A percentile compares a stretch with the other conserved stretches of the same genome.
phyloP scores from a whole-genome alignment of 2,329 filamentous ascomycete species.

The Sclerotinia borealis region DNA sequence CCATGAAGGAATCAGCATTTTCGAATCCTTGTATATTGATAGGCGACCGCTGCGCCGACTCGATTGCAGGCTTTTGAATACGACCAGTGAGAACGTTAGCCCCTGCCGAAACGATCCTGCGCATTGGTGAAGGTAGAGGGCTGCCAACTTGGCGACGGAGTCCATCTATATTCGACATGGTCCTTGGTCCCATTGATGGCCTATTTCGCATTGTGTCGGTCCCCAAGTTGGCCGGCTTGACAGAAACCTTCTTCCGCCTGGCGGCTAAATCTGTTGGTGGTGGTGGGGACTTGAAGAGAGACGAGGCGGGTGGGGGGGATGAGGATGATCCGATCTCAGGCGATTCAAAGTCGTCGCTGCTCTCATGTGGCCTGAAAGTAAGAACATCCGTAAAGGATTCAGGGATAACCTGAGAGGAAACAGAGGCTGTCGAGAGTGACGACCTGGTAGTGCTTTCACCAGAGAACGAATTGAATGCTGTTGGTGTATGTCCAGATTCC shows the following conservation, averaged over 20 bases:
- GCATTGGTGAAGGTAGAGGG: slow-evolving; percentile 30
- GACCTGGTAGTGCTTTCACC: slow-evolving; percentile 1
- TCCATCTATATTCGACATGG: slow-evolving; percentile 29
- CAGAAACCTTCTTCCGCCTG: slow-evolving; percentile 30
- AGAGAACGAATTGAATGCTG: slow-evolving; percentile 20
- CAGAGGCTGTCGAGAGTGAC: slow-evolving; percentile 17
- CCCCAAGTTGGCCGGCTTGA: slow-evolving; percentile 28
- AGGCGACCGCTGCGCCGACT: slow-evolving; percentile 30
- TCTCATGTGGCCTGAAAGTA: slow-evolving; percentile 13
- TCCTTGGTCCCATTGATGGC: slow-evolving; percentile 28
- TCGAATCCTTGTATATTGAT: slow-evolving; percentile 28
- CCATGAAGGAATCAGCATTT: slow-evolving; percentile 26
- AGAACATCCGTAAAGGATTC: slow-evolving; percentile 13
- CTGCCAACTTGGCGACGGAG: slow-evolving; percentile 27
- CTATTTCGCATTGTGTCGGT: slow-evolving; percentile 25
- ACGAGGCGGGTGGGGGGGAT: slow-evolving; percentile 24
- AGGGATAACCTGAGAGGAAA: slow-evolving; percentile 24
- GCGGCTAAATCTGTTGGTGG: slow-evolving; percentile 30
- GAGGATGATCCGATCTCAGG: slow-evolving; percentile 19
- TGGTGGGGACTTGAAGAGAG: slow-evolving; percentile 28
- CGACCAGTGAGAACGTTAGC: slow-evolving; percentile 28
- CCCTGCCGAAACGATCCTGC: slow-evolving; percentile 30
- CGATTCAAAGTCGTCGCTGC: slow-evolving; percentile 18
- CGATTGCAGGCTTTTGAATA: slow-evolving; percentile 28
- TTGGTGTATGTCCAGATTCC: slow-evolving; percentile 20